phyloP scores from a whole-genome alignment of 2,329 filamentous ascomycete genomes.

The Monosporascus ibericus region DNA sequence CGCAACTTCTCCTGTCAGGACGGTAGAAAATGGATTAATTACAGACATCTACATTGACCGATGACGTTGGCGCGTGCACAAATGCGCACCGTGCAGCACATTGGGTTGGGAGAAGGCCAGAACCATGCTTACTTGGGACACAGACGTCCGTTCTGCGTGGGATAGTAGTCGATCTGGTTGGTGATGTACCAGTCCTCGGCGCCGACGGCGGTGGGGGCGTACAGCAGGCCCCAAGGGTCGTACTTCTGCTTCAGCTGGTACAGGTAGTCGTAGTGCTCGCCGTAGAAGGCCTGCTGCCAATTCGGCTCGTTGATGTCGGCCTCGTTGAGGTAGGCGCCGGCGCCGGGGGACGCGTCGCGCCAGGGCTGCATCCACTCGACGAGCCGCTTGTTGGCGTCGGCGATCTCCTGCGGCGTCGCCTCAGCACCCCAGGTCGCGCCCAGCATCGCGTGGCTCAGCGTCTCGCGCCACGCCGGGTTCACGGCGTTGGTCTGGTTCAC shows the following conservation, averaged over 20 bases:
- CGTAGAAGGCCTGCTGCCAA: conserved; percentile 40
- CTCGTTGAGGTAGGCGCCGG: conserved; percentile 45
- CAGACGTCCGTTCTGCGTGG: background rate
- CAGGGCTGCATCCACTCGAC: conserved; percentile 14
- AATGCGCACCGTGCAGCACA: too few relatives aligned
- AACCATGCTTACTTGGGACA: conserved; percentile 11
- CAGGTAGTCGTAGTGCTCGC: conserved; percentile 36
- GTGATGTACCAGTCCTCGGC: conserved; percentile 38
- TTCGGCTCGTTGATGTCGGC: conserved; percentile 40
- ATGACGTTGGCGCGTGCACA: too few relatives aligned
- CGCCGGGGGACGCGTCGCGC: conserved; percentile 23
- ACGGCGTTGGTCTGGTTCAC: conserved; percentile 17
- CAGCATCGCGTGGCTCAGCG: conserved; percentile 9
- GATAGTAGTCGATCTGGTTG: background rate
- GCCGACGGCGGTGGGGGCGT: conserved; percentile 41
- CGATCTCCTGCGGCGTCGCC: conserved; percentile 6
- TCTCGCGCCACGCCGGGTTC: conserved; percentile 13
- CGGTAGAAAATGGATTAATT: too few relatives aligned
- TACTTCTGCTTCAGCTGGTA: conserved; percentile 40
- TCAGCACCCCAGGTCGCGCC: conserved; percentile 10
- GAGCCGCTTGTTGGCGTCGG: conserved; percentile 8
- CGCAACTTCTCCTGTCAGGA: too few relatives aligned
- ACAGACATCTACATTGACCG: too few relatives aligned
- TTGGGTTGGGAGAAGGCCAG: too few relatives aligned
- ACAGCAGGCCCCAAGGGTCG: conserved; percentile 39